Conservation (phyloP, 306 rosid genomes). For the Trichosanthes cucumerina region DNA sequence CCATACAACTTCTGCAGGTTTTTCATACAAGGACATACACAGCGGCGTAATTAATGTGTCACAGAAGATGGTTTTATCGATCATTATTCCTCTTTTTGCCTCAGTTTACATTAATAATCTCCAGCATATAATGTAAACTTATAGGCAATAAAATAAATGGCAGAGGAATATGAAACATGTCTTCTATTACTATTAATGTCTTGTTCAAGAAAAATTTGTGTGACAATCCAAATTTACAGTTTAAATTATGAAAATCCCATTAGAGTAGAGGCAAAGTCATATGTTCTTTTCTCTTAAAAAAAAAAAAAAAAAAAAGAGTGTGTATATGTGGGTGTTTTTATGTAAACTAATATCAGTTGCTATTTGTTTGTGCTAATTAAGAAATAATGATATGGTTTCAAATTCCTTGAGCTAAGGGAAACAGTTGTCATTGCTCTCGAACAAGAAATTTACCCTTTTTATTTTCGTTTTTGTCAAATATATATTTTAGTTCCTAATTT, state of each 20-base stretch:
- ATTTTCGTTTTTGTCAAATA: not conserved
- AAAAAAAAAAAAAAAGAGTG: not conserved
- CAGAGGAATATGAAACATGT: not conserved
- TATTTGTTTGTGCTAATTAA: not conserved
- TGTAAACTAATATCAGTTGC: not conserved
- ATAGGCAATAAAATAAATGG: not conserved
- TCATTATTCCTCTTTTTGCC: not conserved
- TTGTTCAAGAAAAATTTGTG: not conserved
- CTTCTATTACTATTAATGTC: not conserved
- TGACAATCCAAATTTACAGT: not conserved
- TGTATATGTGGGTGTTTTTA: not conserved
- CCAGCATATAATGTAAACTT: not conserved
- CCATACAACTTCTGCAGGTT: not conserved
- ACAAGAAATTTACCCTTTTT: not conserved
- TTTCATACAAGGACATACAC: slow-evolving; percentile 1
- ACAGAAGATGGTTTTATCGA: not conserved
- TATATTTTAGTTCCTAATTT: no score
- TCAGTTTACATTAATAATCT: not conserved
- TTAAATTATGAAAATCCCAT: not conserved
- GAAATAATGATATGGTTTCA: not conserved
- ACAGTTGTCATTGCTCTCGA: not conserved
- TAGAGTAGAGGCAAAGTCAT: not conserved
- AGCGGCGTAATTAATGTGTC: not conserved
- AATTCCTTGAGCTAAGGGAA: not conserved
- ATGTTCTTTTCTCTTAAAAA: not conserved